These are phyloP conservation scores for Huntiella abstrusa DNA, from an alignment of 2,329 filamentous ascomycete species.

Conservation along the genomic window DNA sequence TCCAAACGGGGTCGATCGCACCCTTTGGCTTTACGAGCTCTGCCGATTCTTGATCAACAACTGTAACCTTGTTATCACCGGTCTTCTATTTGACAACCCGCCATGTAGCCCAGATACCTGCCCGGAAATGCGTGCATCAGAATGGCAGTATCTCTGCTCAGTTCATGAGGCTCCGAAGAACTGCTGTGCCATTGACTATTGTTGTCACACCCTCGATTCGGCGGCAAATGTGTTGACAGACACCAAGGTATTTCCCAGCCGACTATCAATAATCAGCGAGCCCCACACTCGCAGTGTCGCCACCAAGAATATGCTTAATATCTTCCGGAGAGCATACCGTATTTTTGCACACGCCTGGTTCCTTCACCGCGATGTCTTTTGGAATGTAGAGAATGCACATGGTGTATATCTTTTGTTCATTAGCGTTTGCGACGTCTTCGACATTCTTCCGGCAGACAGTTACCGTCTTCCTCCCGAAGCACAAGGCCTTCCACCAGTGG, in stretches of 20 bases:
- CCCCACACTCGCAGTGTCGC: constrained; percentile 43
- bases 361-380: constrained; percentile 87
- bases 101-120: constrained; percentile 80
- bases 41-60: constrained; percentile 91
- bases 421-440: constrained; percentile 83
- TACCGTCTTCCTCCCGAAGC: constrained; percentile 91
- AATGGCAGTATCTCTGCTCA: constrained; percentile 98
- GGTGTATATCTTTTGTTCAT: constrained; percentile 95
- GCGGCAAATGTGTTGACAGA: constrained; percentile 87
- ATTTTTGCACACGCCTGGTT: constrained; percentile 99
- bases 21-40: constrained; percentile 93
- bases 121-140: constrained; percentile 93
- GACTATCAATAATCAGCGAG: constrained; percentile 41
- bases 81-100: constrained; percentile 78
- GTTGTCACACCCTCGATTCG: constrained; percentile 96
- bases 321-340: constrained; percentile 81
- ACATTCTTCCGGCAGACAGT: constrained; percentile 77
- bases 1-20: constrained; percentile 64
- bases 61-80: constrained; percentile 80
- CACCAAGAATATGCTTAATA: constrained; percentile 75
- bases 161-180: constrained; percentile 93
- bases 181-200: constrained; percentile 97
- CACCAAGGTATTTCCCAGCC: constrained; percentile 84
- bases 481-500: constrained; percentile 49
- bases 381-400: constrained; percentile 78